These are phyloP conservation scores for Myochromella boudieri DNA, from an alignment of 768 basidiomycete genomes.

Conservation along the genomic window DNA sequence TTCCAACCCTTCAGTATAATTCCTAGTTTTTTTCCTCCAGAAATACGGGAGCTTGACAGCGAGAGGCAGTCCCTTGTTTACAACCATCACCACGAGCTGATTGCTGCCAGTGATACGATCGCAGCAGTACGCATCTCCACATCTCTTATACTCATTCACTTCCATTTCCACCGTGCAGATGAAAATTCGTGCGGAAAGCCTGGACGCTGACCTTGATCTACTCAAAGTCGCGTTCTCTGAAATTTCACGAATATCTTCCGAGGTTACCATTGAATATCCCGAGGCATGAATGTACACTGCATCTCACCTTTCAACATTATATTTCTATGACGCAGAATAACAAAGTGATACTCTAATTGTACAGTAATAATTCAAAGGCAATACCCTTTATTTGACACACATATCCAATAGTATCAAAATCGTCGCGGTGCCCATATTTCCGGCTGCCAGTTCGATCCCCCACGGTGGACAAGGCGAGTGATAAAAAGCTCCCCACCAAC, in stretches of 20 bases:
- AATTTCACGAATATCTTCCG: constrained; percentile 75
- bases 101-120: constrained; percentile 91
- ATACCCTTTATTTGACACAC: background rate
- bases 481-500: constrained; percentile 35
- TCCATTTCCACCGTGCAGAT: constrained; percentile 49
- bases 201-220: constrained; percentile 82
- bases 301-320: constrained; percentile 2
- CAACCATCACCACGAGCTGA: constrained; percentile 93
- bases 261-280: constrained; percentile 58
- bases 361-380: constrained; percentile 1
- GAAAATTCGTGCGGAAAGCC: constrained; percentile 82
- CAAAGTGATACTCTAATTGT: constrained; percentile 1
- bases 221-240: constrained; percentile 82
- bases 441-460: constrained; percentile 42
- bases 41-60: constrained; percentile 84
- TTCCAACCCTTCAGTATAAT: background rate
- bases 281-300: constrained; percentile 3
- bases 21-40: constrained; percentile 34
- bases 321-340: no score
- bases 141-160: background rate
- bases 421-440: constrained; percentile 35
- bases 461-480: constrained; percentile 36
- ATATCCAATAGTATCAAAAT: constrained; percentile 2
- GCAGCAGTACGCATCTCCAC: constrained; percentile 55
- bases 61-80: constrained; percentile 92